A percentile compares a stretch with the other conserved stretches of the same genome.
Evolutionary conservation across 768 basidiomycete genomes (phyloP).

Genomic region (Tricholoma flavovirens): DNA sequence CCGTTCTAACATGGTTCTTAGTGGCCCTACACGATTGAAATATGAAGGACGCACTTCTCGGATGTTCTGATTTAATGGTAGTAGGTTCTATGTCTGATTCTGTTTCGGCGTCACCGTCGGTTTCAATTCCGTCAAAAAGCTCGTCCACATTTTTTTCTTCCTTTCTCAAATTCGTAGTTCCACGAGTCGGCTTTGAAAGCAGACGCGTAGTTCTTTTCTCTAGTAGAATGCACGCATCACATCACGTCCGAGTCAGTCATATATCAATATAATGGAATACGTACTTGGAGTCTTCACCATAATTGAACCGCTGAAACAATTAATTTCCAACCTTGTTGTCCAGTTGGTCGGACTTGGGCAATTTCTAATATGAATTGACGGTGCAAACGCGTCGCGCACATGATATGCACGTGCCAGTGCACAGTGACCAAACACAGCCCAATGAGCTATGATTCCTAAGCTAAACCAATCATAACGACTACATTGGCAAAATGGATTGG

Average conservation of each 20-base stretch:
- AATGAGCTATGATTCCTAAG: too few species aligned
- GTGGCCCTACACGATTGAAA: slow-evolving; percentile 4
- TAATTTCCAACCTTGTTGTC: too few species aligned
- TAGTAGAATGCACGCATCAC: neutral
- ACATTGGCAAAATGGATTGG: slow-evolving; percentile 43
- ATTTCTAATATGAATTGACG: neutral
- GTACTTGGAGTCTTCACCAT: slow-evolving; percentile 25
- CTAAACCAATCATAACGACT: too few species aligned
- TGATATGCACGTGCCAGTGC: neutral
- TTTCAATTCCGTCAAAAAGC: slow-evolving; percentile 12
- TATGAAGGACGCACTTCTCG: slow-evolving; percentile 9
- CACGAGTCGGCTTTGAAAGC: slow-evolving; percentile 16
- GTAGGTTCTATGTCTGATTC: slow-evolving; percentile 6
- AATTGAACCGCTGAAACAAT: neutral
- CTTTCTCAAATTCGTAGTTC: slow-evolving; percentile 5
- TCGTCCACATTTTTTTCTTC: slow-evolving; percentile 12
- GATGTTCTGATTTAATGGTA: slow-evolving; percentile 9
- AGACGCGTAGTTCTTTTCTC: slow-evolving; percentile 3
- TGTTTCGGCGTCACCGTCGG: slow-evolving; percentile 1
- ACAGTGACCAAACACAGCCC: neutral
- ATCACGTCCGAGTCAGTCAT: too few species aligned
- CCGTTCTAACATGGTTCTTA: slow-evolving; percentile 16
- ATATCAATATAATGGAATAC: neutral
- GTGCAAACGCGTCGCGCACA: neutral
- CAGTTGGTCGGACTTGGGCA: neutral